Conservation (phyloP, 352 stramenopile species). For the Halophytophthora polymorphica region DNA sequence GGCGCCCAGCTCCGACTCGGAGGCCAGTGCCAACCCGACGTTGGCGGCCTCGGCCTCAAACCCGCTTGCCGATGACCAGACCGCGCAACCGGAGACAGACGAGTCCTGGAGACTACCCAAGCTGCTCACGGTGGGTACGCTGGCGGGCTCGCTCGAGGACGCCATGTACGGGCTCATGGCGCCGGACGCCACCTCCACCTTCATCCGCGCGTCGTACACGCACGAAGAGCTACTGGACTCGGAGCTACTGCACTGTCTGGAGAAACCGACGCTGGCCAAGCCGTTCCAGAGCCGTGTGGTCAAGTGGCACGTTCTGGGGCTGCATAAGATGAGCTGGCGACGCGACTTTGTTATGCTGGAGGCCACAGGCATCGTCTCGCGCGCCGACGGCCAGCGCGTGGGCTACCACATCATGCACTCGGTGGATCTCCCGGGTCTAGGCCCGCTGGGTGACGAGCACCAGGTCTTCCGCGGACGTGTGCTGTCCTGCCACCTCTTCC, state of each 20-base stretch:
- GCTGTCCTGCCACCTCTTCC: constrained; percentile 46
- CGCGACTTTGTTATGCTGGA: constrained; percentile 67
- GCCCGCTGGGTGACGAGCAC: constrained; percentile 46
- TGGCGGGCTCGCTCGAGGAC: constrained; percentile 48
- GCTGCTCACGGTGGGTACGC: constrained; percentile 37
- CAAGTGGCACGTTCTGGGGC: constrained; percentile 36
- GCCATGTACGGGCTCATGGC: constrained; percentile 43
- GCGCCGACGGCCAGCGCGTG: constrained; percentile 33
- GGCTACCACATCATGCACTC: constrained; percentile 67
- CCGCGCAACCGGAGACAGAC: constrained; percentile 5
- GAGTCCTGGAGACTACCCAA: constrained; percentile 12
- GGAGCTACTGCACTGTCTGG: constrained; percentile 37
- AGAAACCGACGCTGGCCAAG: constrained; percentile 23
- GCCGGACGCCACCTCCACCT: constrained; percentile 27
- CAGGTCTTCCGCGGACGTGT: constrained; percentile 47
- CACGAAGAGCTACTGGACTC: constrained; percentile 35
- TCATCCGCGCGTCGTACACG: constrained; percentile 35
- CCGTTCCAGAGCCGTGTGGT: constrained; percentile 52
- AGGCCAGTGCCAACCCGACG: too few relatives aligned
- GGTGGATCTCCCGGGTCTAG: constrained; percentile 40
- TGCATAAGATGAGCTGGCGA: constrained; percentile 44
- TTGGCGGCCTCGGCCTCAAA: constrained; percentile 4
- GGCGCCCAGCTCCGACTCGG: too few relatives aligned
- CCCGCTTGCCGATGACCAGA: constrained; percentile 4
- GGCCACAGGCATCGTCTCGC: constrained; percentile 31